These are phyloP conservation scores for Anastatica hierochuntica DNA, from an alignment of 345 rosid species.

Conservation along the genomic window DNA sequence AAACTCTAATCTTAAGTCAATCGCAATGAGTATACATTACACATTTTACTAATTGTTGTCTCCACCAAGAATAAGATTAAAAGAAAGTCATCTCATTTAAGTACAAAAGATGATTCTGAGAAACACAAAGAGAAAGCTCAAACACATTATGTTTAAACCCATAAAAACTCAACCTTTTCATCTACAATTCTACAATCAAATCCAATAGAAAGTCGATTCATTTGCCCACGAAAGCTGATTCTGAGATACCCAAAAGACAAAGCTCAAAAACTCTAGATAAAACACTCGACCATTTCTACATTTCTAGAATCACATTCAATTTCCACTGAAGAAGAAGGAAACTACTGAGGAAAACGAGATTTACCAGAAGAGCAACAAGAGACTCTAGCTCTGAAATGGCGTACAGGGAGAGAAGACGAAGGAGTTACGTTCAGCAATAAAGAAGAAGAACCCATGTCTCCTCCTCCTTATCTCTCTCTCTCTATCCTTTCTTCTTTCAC, in stretches of 20 bases:
- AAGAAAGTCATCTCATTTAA: no score
- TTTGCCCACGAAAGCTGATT: neutral
- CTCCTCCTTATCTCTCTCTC: slow-evolving; percentile 11
- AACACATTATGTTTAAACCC: no score
- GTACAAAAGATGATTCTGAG: no score
- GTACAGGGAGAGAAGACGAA: slow-evolving; percentile 28
- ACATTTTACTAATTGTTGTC: no score
- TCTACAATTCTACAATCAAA: no score
- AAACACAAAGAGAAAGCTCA: no score
- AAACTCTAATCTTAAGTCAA: neutral
- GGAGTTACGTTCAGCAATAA: slow-evolving; percentile 31
- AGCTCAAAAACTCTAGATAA: no score
- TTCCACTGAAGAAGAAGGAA: no score
- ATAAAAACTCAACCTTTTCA: no score
- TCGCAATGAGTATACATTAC: no score
- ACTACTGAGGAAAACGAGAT: neutral
- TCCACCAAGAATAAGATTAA: neutral
- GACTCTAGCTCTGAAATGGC: slow-evolving; percentile 31
- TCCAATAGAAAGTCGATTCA: neutral
- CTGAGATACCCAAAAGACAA: neutral
- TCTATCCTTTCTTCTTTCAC: no score
- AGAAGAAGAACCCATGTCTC: slow-evolving; percentile 21
- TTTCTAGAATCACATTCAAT: neutral
- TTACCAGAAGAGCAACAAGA: slow-evolving; percentile 50
- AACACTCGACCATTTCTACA: no score